These are phyloP conservation scores for Candida takata DNA, from an alignment of 805 yeast genomes.

Conservation along the genomic window DNA sequence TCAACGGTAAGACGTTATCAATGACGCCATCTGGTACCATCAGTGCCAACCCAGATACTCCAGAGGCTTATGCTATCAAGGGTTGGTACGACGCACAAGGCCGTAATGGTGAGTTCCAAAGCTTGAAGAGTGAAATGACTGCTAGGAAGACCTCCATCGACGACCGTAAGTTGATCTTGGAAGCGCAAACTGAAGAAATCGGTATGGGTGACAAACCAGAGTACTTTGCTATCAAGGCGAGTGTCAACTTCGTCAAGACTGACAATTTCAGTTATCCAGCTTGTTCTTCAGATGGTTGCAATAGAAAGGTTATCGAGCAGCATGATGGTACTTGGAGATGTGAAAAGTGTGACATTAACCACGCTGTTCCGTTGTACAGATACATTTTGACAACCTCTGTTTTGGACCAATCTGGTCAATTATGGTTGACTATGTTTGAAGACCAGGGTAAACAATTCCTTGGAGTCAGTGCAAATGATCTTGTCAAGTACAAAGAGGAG, in stretches of 20 bases:
- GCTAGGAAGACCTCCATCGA: constrained; percentile 35
- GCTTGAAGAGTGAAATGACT: constrained; percentile 49
- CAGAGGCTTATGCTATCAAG: constrained; percentile 79
- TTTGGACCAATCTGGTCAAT: constrained; percentile 74
- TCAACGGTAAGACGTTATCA: constrained; percentile 78
- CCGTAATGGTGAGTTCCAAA: constrained; percentile 49
- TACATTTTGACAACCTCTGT: constrained; percentile 71
- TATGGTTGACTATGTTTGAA: constrained; percentile 85
- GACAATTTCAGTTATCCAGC: constrained; percentile 88
- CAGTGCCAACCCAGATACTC: constrained; percentile 76
- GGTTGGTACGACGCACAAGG: constrained; percentile 95
- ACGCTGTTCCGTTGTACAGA: constrained; percentile 66
- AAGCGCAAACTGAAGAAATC: constrained; percentile 58
- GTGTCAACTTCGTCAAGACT: constrained; percentile 60
- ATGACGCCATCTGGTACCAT: constrained; percentile 74
- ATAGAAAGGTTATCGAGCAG: constrained; percentile 73
- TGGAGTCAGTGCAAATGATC: constrained; percentile 54
- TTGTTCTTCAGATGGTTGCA: constrained; percentile 70
- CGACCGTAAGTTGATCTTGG: constrained; percentile 58
- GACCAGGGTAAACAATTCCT: constrained; percentile 69
- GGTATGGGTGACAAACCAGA: constrained; percentile 78
- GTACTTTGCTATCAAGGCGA: constrained; percentile 68
- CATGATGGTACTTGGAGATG: constrained; percentile 83
- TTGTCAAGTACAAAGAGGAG: constrained; percentile 41
- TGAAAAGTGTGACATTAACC: constrained; percentile 77